Evolutionary conservation across 1,284 basidiomycete species (phyloP).

Genomic region (Kalmanozyma brasiliensis): DNA sequence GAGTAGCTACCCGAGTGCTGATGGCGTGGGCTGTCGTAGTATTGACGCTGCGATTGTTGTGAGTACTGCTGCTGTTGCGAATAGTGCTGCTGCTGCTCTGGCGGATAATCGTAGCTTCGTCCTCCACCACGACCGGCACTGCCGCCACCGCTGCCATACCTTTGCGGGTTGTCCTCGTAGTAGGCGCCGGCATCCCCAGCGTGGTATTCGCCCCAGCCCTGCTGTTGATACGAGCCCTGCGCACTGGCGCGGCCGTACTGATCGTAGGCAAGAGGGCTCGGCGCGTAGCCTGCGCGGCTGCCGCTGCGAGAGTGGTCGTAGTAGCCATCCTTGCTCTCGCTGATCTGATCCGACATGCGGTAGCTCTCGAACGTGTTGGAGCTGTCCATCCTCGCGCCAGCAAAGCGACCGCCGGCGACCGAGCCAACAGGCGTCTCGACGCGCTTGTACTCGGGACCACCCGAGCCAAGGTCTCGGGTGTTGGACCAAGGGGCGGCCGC

Average conservation of each 20-base stretch:
- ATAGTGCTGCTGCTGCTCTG: constrained; percentile 22
- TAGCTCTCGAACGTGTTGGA: constrained; percentile 58
- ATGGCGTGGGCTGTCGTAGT: constrained; percentile 36
- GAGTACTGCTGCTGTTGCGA: constrained; percentile 16
- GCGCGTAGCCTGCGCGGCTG: constrained; percentile 32
- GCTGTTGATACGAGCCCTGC: constrained; percentile 44
- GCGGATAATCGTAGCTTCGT: constrained; percentile 35
- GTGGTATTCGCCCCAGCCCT: constrained; percentile 62
- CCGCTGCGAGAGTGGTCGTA: constrained; percentile 52
- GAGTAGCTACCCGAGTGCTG: constrained; percentile 20
- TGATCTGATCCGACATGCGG: constrained; percentile 56
- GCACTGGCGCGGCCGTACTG: constrained; percentile 17
- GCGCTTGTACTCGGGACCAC: constrained; percentile 60
- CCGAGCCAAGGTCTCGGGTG: constrained; percentile 43
- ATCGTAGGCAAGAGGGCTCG: constrained; percentile 45
- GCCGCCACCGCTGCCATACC: constrained; percentile 29
- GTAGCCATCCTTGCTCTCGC: constrained; percentile 45
- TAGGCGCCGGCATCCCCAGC: constrained; percentile 59
- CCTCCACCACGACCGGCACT: constrained; percentile 5
- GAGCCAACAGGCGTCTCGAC: constrained; percentile 59
- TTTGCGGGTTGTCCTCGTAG: constrained; percentile 53
- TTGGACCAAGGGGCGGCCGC: constrained; percentile 42
- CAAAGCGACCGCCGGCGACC: constrained; percentile 44
- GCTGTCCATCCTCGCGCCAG: constrained; percentile 33
- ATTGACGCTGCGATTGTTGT: constrained; percentile 25